Conservation (phyloP, 129 eudicot genomes). For the Helianthus annuus region HanXRQr2.0-SUNRISE NC_035440.2:75850859-75851358, state of each 20-base stretch:
- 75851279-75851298: too few species aligned
- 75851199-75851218: not conserved
- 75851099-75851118: constrained; percentile 54
- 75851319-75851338: too few species aligned
- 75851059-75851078: constrained; percentile 34
- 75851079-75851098: constrained; percentile 47
- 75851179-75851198: not conserved
- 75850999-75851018: too few species aligned
- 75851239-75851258: not conserved
- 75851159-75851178: constrained; percentile 22
- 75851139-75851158: constrained; percentile 34
- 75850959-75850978: not conserved
- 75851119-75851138: constrained; percentile 43
- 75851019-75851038: not conserved
- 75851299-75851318: too few species aligned
- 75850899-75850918: constrained; percentile 50
- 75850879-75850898: constrained; percentile 60
- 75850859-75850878: constrained; percentile 56
- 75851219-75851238: not conserved
- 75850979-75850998: too few species aligned
- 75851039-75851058: not conserved
- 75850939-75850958: constrained; percentile 64
- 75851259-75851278: too few species aligned
- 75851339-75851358: too few species aligned
- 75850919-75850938: constrained; percentile 49